Percentiles rank a stretch among this genome's conserved stretches.
Conservation (phyloP, 2,329 filamentous ascomycete genomes). For the Didymella segeticola region DNA sequence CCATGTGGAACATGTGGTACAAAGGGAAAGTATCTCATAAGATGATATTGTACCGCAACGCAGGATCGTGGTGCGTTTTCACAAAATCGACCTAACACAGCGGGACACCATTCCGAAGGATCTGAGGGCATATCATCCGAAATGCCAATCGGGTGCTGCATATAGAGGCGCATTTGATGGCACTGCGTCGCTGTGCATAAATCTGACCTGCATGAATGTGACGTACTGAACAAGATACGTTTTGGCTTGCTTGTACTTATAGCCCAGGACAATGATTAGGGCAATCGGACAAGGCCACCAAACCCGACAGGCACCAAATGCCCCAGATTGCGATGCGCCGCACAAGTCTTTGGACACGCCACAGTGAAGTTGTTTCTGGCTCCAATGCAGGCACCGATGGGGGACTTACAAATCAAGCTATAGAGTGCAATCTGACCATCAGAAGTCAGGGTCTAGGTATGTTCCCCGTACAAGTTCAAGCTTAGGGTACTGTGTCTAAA, state of each 20-base stretch:
- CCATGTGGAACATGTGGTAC: neutral
- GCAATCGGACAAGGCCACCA: neutral
- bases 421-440: too few species aligned
- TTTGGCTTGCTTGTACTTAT: neutral
- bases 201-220: neutral
- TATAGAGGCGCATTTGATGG: neutral
- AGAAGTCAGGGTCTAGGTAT: too few species aligned
- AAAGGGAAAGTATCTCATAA: neutral
- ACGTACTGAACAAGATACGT: neutral
- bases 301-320: neutral
- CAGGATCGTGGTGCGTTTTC: neutral
- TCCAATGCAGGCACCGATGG: too few species aligned
- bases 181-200: neutral
- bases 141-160: neutral
- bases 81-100: neutral
- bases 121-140: neutral
- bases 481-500: too few species aligned
- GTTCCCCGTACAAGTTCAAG: too few species aligned
- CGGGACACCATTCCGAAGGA: neutral
- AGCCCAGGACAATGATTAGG: neutral
- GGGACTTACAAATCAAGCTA: too few species aligned
- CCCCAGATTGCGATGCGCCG: too few species aligned
- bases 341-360: too few species aligned
- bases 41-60: neutral
- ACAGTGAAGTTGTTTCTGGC: too few species aligned